Percentiles rank a stretch among this genome's conserved stretches.
These are phyloP conservation scores for Vitis hybrid DNA, from an alignment of 177 flowering plant species.

Conservation along the genomic window DNA sequence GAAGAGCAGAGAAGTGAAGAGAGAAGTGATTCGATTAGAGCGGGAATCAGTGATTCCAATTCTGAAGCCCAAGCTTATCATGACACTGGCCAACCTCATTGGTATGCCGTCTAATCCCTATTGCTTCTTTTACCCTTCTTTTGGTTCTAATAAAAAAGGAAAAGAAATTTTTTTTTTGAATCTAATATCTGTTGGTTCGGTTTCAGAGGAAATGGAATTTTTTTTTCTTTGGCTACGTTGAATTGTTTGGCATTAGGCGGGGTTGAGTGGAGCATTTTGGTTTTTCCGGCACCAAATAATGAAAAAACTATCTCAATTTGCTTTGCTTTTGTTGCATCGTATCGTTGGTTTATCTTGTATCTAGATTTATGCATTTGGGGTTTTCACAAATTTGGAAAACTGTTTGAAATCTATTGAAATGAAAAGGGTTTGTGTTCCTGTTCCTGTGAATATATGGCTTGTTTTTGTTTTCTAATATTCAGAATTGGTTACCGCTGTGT, in stretches of 20 bases:
- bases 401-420: neutral
- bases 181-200: neutral
- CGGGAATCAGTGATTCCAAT: conserved; percentile 86
- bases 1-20: conserved; percentile 10
- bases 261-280: too few species aligned
- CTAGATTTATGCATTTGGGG: too few species aligned
- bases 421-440: neutral
- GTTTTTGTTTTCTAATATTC: neutral
- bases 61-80: conserved; percentile 75
- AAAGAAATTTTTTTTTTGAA: neutral
- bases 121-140: neutral
- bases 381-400: too few species aligned
- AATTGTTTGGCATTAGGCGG: too few species aligned
- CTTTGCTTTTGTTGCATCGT: too few species aligned
- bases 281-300: too few species aligned
- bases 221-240: too few species aligned
- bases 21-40: conserved; percentile 74
- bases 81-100: conserved; percentile 75
- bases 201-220: neutral
- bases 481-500: too few species aligned
- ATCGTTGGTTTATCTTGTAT: too few species aligned
- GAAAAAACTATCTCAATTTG: too few species aligned
- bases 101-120: conserved; percentile 31
- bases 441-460: neutral
- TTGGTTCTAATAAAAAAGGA: neutral